phyloP scores from a whole-genome alignment of 176 grass and related monocot genomes.

The Eragrostis curvula region DNA sequence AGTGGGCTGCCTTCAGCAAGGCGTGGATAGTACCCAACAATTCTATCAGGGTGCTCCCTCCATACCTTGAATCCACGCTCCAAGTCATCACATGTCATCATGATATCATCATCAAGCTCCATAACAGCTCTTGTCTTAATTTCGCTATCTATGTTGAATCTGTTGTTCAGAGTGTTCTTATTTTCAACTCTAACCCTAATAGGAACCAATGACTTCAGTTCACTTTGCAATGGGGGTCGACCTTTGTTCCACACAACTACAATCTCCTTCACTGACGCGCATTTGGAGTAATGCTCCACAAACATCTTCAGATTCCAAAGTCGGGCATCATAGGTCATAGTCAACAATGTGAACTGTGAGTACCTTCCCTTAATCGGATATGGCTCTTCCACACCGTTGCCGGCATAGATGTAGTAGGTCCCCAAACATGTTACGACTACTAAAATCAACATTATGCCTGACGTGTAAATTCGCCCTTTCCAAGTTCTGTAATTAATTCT shows the following conservation, averaged over 20 bases:
- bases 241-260: slow-evolving; percentile 95
- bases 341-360: slow-evolving; percentile 91
- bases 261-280: slow-evolving; percentile 82
- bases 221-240: slow-evolving; percentile 41
- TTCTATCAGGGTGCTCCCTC: slow-evolving; percentile 68
- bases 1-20: slow-evolving; percentile 67
- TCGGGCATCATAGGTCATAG: slow-evolving; percentile 89
- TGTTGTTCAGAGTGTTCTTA: slow-evolving; percentile 84
- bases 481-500: slow-evolving; percentile 65
- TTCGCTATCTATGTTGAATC: slow-evolving; percentile 78
- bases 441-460: slow-evolving; percentile 37
- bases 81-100: slow-evolving; percentile 92
- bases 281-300: slow-evolving; percentile 90
- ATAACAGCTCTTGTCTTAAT: slow-evolving; percentile 86
- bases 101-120: slow-evolving; percentile 99
- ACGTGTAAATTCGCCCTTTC: slow-evolving; percentile 45
- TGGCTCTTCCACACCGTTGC: slow-evolving; percentile 68
- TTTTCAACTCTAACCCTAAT: slow-evolving; percentile 81
- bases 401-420: slow-evolving; percentile 73
- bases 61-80: slow-evolving; percentile 96
- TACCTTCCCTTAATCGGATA: slow-evolving; percentile 68
- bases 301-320: slow-evolving; percentile 94
- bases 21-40: slow-evolving; percentile 90
- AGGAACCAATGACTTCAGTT: slow-evolving; percentile 70
- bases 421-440: slow-evolving; percentile 69